Base-by-base conservation (phyloP, 2,329 filamentous ascomycete species). In the Nemania bipapillata region DNA sequence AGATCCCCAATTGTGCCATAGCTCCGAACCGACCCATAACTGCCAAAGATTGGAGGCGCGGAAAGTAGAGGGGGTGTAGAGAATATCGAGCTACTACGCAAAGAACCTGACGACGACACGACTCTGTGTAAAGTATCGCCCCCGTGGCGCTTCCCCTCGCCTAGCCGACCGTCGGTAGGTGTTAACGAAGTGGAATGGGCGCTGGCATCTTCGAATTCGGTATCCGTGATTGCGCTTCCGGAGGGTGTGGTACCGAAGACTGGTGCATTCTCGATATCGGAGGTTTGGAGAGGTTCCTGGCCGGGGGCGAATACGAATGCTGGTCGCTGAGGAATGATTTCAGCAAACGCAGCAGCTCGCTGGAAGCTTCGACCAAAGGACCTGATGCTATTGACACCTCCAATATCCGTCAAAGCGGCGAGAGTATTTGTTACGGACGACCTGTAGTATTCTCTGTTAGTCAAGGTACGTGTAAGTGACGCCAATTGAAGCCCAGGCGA, bases 291-390 rank as follows among this genome's bases (percentile, higher is more conserved):
- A 22, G 82, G 82, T 37, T 81, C 81, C 68, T 87, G 85, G 50
- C 89, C 87, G 49, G 87, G 84, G 1, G 86, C 85, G 70, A 89
- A 86, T 61, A 92, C 84, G 77, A 97, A 93, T 37, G 92, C 91
- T 15, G 90, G 89, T 17, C 90, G 88, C 63, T 92, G 90, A 4
- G 93, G 93, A 37, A 96, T 90, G 73, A 97, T 92, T 79, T 97
- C 94, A 71, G 89, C 87, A 80, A 98, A 98, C 65, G 87, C 91
- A 28, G 94, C 93, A 42, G 95, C 95, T 78, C 95, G 90, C 80
- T 95, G 93, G 92, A 94, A 97, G 74, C 93, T 97, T 69, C 92
- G 89, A 52, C 94, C 92, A 78, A 98, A 98, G 76, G 94, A 97
- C 77, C 96, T 91, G 75, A 98, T 92, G 80, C 92, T 96, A 83